A percentile compares a stretch with the other conserved stretches of the same genome.
Conservation (phyloP, 805 yeast genomes). For the Suhomyces canberraensis region DNA sequence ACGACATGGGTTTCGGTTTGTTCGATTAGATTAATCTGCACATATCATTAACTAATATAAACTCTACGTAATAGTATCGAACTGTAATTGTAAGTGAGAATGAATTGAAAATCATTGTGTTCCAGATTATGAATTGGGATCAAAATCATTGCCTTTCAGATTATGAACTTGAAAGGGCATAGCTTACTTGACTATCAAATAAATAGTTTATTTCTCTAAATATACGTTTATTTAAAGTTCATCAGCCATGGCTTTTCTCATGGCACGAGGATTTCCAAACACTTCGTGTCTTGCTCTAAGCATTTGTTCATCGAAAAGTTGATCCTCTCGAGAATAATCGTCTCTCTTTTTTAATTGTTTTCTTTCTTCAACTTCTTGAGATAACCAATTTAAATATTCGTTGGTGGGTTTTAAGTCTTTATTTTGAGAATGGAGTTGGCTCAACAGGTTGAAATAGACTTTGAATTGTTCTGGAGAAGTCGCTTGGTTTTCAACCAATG, state of each 20-base stretch:
- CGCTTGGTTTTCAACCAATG: constrained; percentile 22
- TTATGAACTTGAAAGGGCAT: no score
- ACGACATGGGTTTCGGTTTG: constrained; percentile 33
- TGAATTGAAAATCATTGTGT: no score
- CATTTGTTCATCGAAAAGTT: constrained; percentile 35
- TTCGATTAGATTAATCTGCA: constrained; percentile 21
- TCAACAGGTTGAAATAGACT: constrained; percentile 19
- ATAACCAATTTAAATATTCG: constrained; percentile 64
- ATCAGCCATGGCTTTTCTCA: constrained; percentile 57
- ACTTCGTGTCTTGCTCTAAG: constrained; percentile 54
- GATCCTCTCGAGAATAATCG: constrained; percentile 27
- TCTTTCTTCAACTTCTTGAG: constrained; percentile 36
- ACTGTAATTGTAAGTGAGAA: background rate
- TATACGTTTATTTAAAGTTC: constrained; percentile 32
- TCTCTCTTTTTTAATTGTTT: constrained; percentile 24
- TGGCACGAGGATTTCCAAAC: constrained; percentile 76
- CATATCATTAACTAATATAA: constrained; percentile 4
- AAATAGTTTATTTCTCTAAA: no score
- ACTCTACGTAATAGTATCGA: constrained; percentile 1
- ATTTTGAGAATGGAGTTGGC: constrained; percentile 29
- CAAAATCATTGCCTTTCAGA: no score
- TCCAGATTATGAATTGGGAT: no score
- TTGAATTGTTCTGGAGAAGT: constrained; percentile 7
- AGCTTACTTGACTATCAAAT: no score
- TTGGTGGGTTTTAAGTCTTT: constrained; percentile 26